Evolutionary conservation across 2,329 filamentous ascomycete species (phyloP).

Genomic region (Neonectria magnoliae): DNA sequence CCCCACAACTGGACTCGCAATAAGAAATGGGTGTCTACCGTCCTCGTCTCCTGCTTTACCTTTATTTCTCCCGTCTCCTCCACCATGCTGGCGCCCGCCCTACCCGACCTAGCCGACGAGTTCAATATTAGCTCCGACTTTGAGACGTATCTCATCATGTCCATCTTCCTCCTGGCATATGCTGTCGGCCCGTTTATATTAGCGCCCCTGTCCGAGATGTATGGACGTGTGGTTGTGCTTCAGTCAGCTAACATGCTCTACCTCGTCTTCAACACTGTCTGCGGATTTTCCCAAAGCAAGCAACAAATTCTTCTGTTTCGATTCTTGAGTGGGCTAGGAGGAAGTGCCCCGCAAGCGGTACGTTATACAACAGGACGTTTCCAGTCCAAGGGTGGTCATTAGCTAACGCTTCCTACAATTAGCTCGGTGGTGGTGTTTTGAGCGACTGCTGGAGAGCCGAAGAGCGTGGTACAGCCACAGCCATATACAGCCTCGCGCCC

Average conservation of each 20-base stretch:
- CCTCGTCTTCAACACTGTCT: conserved; percentile 64
- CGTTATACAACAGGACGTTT: conserved; percentile 1
- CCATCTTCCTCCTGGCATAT: conserved; percentile 68
- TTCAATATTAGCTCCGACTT: conserved; percentile 55
- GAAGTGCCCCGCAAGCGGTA: conserved; percentile 57
- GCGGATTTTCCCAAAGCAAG: conserved; percentile 58
- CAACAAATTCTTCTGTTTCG: conserved; percentile 60
- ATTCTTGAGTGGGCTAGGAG: conserved; percentile 59
- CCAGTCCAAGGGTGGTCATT: fast-evolving
- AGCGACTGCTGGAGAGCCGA: conserved; percentile 60
- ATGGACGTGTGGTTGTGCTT: conserved; percentile 57
- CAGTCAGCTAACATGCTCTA: conserved; percentile 60
- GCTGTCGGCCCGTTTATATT: conserved; percentile 63
- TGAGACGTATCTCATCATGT: conserved; percentile 62
- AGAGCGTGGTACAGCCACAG: conserved; percentile 47
- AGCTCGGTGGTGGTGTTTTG: conserved; percentile 57
- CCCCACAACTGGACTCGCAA: conserved; percentile 58
- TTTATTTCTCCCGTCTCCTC: conserved; percentile 67
- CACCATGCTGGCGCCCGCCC: conserved; percentile 60
- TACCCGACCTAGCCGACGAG: conserved; percentile 55
- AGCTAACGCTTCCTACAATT: neutral
- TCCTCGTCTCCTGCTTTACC: conserved; percentile 54
- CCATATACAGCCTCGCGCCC: conserved; percentile 51
- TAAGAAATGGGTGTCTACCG: conserved; percentile 49
- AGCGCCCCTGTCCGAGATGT: conserved; percentile 63